Evolutionary conservation across 2,329 filamentous ascomycete genomes (phyloP).

Genomic region (Ceratocystis cubensis): DNA sequence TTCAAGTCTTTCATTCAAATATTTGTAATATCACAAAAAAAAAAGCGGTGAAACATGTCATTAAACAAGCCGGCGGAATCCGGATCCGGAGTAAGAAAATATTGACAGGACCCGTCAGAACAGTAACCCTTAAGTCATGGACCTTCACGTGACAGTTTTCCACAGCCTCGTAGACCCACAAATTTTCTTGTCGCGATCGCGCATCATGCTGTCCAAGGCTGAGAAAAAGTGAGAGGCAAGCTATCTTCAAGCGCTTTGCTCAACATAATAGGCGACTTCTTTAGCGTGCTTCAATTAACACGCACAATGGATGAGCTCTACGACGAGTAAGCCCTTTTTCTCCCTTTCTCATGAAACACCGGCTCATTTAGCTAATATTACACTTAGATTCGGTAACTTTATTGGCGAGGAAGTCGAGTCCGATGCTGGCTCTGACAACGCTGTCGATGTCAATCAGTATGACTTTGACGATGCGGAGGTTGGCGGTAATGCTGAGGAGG

Average conservation of each 20-base stretch:
- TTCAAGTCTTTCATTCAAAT: neutral
- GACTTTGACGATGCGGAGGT: slow-evolving; percentile 60
- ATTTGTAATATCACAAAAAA: neutral
- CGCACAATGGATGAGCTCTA: slow-evolving; percentile 81
- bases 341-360: neutral
- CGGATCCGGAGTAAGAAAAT: neutral
- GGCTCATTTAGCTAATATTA: slow-evolving; percentile 7
- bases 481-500: slow-evolving; percentile 58
- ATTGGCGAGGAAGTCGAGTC: slow-evolving; percentile 83
- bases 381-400: slow-evolving; percentile 81
- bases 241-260: neutral
- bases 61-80: neutral
- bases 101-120: neutral
- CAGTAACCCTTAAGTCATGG: neutral
- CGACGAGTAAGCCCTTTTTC: slow-evolving; percentile 56
- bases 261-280: neutral
- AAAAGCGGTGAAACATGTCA: slow-evolving; percentile 7
- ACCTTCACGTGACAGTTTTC: slow-evolving; percentile 1
- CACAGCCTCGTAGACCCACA: slow-evolving; percentile 21
- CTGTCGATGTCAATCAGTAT: slow-evolving; percentile 62
- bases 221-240: slow-evolving; percentile 5
- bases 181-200: slow-evolving; percentile 22
- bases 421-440: slow-evolving; percentile 71
- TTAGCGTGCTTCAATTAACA: neutral
- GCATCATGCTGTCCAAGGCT: slow-evolving; percentile 19